Evolutionary conservation across 768 basidiomycete genomes (phyloP), one percentile per base, ranked within the genome.

Genomic region (Botryobasidium botryosum): DNA sequence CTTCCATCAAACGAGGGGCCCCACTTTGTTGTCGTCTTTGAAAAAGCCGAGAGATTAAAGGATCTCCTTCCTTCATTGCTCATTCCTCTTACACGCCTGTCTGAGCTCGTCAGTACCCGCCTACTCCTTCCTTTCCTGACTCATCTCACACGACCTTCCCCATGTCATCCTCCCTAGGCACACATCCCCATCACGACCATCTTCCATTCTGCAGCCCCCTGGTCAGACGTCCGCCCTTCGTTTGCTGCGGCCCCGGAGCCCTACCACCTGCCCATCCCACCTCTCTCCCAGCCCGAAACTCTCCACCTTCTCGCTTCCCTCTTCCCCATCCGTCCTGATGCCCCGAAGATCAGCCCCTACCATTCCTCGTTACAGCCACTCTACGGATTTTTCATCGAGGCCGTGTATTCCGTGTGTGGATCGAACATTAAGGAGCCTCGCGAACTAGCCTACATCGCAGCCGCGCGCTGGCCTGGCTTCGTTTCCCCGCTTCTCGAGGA

Each of bases 391-490:
- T 87, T 78, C 49, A 56, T 68, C 17, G 63, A 69, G 5, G 63
- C 71, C 7, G 58, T 87, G 2, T 72, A 72, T 54, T 69, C 72
- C 38, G 64, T 71, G 25, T 75, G 82, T 55, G 68, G 68, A 18
- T 66, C 72, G 5, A 84, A 76, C 57, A 75, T 72, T 3, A 69
- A 67, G 32, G 76, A 85, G 53, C 71, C 74, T 1, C 57, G 72
- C 40, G 84, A 87, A 54, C 64, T 87, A 1, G 68, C 70, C 35
- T 87, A 86, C 54, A 69, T 87, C 24, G 73, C 79, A 2, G 75
- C 78, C 0, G 79, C 84, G 5, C 68, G 76, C 18, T 87, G 85
- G 83, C 80, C 83, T 0, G 78, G 75, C 2, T 86, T 84, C 52
- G 69, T 78, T 1, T 69, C 74, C 44, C 82, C 83, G 0, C 55